Percentiles rank a stretch among this genome's conserved stretches.
These are phyloP conservation scores for Hymenotorrendiella dingleyae DNA, from an alignment of 2,329 filamentous ascomycete genomes.

Conservation along the genomic window DNA sequence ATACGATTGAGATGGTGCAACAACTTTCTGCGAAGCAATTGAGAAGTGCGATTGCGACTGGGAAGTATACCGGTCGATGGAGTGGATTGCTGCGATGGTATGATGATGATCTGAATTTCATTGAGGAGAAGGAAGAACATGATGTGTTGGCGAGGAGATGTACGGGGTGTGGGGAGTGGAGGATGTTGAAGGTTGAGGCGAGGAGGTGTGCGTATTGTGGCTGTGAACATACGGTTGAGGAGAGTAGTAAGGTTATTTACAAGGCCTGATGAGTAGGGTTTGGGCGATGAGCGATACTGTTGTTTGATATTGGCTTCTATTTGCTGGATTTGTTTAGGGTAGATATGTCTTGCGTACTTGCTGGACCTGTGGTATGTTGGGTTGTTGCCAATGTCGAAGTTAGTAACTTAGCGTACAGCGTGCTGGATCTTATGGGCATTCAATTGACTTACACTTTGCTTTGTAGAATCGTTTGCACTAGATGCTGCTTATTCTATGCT, in stretches of 20 bases:
- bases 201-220: background rate
- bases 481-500: too few species aligned
- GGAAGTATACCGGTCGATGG: background rate
- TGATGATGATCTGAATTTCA: background rate
- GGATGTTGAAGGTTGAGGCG: background rate
- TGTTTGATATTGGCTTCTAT: too few species aligned
- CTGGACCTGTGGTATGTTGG: too few species aligned
- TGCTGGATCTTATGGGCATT: too few species aligned
- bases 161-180: background rate
- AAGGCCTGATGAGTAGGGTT: too few species aligned
- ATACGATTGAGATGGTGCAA: background rate
- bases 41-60: background rate
- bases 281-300: too few species aligned
- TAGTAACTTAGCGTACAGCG: too few species aligned
- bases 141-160: background rate
- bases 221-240: background rate
- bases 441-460: too few species aligned
- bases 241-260: background rate
- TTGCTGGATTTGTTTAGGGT: too few species aligned
- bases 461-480: too few species aligned
- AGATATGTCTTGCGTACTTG: too few species aligned
- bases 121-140: background rate
- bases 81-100: constrained; percentile 1
- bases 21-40: background rate
- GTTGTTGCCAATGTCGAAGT: too few species aligned